These are phyloP conservation scores for Asterochloris erici DNA, from an alignment of 139 green algal species.

Conservation along the genomic window DNA sequence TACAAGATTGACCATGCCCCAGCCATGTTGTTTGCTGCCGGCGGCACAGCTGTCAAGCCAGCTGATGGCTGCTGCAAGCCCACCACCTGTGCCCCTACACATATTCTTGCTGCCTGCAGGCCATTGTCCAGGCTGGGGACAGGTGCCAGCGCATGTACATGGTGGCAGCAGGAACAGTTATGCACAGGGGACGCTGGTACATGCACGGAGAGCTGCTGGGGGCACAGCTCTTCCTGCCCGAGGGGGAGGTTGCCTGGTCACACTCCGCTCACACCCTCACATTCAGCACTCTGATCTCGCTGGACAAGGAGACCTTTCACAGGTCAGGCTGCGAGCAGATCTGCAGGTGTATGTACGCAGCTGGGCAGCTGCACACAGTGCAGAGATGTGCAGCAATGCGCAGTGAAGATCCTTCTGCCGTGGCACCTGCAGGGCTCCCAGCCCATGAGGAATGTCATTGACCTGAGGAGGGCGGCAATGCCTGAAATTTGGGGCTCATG, in stretches of 20 bases:
- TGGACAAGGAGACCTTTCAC: background rate
- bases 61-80: background rate
- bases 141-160: constrained; percentile 8
- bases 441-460: background rate
- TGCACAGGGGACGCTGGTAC: constrained; percentile 5
- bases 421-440: background rate
- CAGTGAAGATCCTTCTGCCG: background rate
- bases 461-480: constrained; percentile 1
- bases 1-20: no score
- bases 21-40: background rate
- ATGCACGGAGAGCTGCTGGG: constrained; percentile 6
- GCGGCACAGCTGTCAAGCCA: background rate
- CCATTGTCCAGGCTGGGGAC: constrained; percentile 11
- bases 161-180: constrained; percentile 6
- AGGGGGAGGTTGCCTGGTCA: background rate
- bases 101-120: background rate
- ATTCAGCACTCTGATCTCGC: constrained; percentile 3
- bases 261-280: constrained; percentile 17
- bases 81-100: background rate
- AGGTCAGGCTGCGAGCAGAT: background rate
- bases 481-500: background rate
- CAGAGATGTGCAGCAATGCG: background rate
- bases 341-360: background rate
- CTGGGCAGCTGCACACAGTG: background rate
- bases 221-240: constrained; percentile 4